Evolutionary conservation across 1,139 yeast species (phyloP).

Genomic region (Saccharomycopsis crataegensis): DNA sequence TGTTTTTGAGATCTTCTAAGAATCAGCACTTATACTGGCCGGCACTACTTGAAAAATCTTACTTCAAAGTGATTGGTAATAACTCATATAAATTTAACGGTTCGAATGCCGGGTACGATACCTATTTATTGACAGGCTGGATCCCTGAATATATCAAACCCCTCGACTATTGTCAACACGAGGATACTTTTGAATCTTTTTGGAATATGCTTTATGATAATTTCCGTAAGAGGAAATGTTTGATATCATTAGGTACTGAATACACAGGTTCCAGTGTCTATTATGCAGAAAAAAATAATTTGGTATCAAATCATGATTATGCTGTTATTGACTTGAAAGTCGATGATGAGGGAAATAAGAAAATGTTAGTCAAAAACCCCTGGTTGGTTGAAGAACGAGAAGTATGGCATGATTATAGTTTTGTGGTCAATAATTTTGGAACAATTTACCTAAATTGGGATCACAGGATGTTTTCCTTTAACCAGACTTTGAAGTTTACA

Average conservation of each 20-base stretch:
- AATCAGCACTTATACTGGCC: constrained; percentile 50
- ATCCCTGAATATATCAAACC: constrained; percentile 55
- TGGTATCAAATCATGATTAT: constrained; percentile 67
- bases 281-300: constrained; percentile 26
- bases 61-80: constrained; percentile 50
- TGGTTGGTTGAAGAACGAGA: constrained; percentile 30
- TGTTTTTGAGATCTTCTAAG: constrained; percentile 35
- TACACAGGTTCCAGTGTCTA: background rate
- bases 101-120: constrained; percentile 74
- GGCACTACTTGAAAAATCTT: constrained; percentile 71
- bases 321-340: constrained; percentile 36
- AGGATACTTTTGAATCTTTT: constrained; percentile 26
- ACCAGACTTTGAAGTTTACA: constrained; percentile 15
- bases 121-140: constrained; percentile 63
- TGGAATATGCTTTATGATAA: constrained; percentile 31
- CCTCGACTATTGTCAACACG: constrained; percentile 24
- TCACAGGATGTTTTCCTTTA: background rate
- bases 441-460: constrained; percentile 65
- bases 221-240: constrained; percentile 31
- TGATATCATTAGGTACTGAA: constrained; percentile 66
- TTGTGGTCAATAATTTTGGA: constrained; percentile 40
- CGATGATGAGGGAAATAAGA: constrained; percentile 23
- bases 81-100: constrained; percentile 60
- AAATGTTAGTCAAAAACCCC: constrained; percentile 47
- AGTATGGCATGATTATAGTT: constrained; percentile 30